Conservation (phyloP, 2,329 filamentous ascomycete genomes). For the Teratosphaeria viscida region DNA sequence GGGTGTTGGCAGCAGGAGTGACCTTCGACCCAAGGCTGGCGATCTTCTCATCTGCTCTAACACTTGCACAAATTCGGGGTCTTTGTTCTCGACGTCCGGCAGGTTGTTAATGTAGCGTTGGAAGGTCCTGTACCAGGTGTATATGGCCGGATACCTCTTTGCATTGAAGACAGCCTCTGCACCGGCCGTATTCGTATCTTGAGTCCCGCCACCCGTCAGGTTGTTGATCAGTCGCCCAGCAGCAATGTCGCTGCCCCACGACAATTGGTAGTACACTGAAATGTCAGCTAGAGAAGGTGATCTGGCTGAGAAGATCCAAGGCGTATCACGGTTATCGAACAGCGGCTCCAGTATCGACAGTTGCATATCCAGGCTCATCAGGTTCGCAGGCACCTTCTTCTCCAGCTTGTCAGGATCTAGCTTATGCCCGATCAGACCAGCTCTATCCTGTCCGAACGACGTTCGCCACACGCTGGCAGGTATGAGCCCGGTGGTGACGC, state of each 20-base stretch:
- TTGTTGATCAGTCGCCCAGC: conserved; percentile 25
- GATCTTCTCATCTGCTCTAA: conserved; percentile 18
- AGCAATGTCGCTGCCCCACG: conserved; percentile 31
- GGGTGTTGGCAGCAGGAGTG: conserved; percentile 23
- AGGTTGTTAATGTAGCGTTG: conserved; percentile 24
- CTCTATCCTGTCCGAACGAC: conserved; percentile 30
- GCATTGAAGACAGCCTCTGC: conserved; percentile 26
- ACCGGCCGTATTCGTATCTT: conserved; percentile 17
- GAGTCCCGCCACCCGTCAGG: conserved; percentile 26
- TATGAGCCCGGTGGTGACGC: conserved; percentile 31
- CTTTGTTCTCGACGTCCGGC: conserved; percentile 17
- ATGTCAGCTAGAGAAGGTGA: conserved; percentile 29
- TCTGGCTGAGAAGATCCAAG: conserved; percentile 27
- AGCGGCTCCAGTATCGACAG: conserved; percentile 28
- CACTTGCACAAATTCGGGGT: conserved; percentile 12
- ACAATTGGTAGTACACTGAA: conserved; percentile 29
- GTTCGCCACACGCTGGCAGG: conserved; percentile 30
- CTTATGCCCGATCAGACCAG: conserved; percentile 29
- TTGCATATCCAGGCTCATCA: conserved; percentile 28
- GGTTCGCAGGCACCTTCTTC: conserved; percentile 29
- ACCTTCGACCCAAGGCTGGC: conserved; percentile 13
- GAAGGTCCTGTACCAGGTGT: conserved; percentile 27
- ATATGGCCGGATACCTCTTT: conserved; percentile 27
- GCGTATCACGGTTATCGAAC: conserved; percentile 18
- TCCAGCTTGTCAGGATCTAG: conserved; percentile 29